These are phyloP conservation scores for Acorus calamus DNA, from an alignment of 106 monocot genomes.

Conservation along the genomic window DNA sequence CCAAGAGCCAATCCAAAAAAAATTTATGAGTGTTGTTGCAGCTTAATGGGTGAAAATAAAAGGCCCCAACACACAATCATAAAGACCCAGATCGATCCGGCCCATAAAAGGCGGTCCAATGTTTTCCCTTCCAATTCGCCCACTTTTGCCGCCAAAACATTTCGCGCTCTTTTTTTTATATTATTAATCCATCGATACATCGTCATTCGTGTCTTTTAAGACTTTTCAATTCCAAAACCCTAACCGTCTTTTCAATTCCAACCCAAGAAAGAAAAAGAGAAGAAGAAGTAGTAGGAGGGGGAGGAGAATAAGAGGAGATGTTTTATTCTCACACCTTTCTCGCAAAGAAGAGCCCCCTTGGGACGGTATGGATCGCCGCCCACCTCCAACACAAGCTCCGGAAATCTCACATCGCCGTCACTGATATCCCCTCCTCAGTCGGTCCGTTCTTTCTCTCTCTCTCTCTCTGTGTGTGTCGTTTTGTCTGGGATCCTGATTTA, in stretches of 20 bases:
- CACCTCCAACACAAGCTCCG: conserved; percentile 69
- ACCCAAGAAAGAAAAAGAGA: too few relatives aligned
- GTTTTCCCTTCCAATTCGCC: too few relatives aligned
- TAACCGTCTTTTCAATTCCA: too few relatives aligned
- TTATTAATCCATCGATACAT: not conserved
- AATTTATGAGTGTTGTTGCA: too few relatives aligned
- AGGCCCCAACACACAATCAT: too few relatives aligned
- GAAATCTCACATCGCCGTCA: conserved; percentile 68
- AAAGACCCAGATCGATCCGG: too few relatives aligned
- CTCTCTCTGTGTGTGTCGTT: not conserved
- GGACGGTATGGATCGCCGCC: conserved; percentile 93
- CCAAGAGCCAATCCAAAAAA: too few relatives aligned
- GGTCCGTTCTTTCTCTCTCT: conserved; percentile 21
- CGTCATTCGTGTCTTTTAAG: not conserved
- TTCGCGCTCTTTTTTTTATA: not conserved
- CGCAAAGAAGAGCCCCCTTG: conserved; percentile 65
- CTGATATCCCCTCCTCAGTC: conserved; percentile 59
- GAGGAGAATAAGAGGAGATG: conserved; percentile 23
- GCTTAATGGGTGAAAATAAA: too few relatives aligned
- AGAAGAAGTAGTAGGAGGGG: not conserved
- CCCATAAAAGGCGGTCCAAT: too few relatives aligned
- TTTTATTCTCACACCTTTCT: conserved; percentile 83
- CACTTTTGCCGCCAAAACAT: not conserved
- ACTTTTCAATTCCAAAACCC: too few relatives aligned
- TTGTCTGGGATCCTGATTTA: not conserved